Conservation (phyloP, 805 yeast genomes). For the Starmerella apis region DNA sequence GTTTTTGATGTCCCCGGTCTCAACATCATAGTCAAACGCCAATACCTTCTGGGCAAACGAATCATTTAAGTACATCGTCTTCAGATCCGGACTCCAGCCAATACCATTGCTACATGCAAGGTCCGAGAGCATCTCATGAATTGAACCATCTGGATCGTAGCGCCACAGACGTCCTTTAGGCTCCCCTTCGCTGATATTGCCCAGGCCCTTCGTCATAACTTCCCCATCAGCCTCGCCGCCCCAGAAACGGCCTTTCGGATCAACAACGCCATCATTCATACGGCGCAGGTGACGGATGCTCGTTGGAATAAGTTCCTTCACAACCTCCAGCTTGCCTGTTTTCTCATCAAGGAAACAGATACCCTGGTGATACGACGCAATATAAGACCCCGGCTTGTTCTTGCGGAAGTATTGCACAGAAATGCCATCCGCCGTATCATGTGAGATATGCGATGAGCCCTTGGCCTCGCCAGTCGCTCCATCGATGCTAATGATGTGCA, state of each 20-base stretch:
- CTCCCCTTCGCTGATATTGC: slow-evolving; percentile 24
- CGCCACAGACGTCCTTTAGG: slow-evolving; percentile 33
- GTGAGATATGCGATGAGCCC: slow-evolving; percentile 16
- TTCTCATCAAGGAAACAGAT: slow-evolving; percentile 32
- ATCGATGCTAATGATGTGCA: slow-evolving; percentile 28
- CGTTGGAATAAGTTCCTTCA: slow-evolving; percentile 30
- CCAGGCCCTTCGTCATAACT: slow-evolving; percentile 27
- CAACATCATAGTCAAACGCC: slow-evolving; percentile 37
- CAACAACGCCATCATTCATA: slow-evolving; percentile 75
- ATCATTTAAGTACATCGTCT: slow-evolving; percentile 44
- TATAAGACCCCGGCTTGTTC: slow-evolving; percentile 27
- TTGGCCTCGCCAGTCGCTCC: slow-evolving; percentile 24
- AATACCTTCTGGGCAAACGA: slow-evolving; percentile 41
- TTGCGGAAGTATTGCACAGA: slow-evolving; percentile 31
- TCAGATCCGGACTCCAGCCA: slow-evolving; percentile 41
- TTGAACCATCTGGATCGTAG: slow-evolving; percentile 31
- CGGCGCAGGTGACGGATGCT: slow-evolving; percentile 31
- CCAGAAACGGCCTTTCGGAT: slow-evolving; percentile 65
- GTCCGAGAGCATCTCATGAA: slow-evolving; percentile 28
- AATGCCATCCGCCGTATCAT: slow-evolving; percentile 28
- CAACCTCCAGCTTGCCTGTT: slow-evolving; percentile 30
- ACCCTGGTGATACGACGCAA: slow-evolving; percentile 32
- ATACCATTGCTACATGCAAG: slow-evolving; percentile 47
- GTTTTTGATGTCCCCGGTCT: slow-evolving; percentile 33
- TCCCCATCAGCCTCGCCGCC: slow-evolving; percentile 35